phyloP scores from a whole-genome alignment of 2,329 filamentous ascomycete genomes.

The Pseudogymnoascus verrucosus region DNA sequence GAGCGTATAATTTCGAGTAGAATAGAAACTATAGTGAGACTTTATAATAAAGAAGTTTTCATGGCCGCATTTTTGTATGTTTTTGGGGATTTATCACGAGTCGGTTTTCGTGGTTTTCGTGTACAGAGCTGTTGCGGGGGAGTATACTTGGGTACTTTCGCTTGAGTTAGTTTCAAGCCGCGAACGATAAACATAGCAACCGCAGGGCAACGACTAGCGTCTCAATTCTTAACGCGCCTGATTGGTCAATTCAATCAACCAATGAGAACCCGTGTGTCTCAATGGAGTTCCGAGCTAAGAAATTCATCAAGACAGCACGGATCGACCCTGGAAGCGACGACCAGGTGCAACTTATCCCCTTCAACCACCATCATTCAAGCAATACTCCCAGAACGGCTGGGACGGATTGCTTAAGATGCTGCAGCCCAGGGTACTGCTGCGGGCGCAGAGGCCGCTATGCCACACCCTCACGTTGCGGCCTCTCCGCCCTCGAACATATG shows the following conservation, averaged over 20 bases:
- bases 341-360: slow-evolving; percentile 1
- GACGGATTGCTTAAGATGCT: slow-evolving; percentile 42
- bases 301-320: slow-evolving; percentile 1
- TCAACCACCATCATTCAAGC: slow-evolving; percentile 14
- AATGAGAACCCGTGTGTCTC: slow-evolving; percentile 6
- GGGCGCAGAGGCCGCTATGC: slow-evolving; percentile 35
- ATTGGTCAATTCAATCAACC: not conserved
- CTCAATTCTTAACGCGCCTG: slow-evolving; percentile 1
- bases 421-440: slow-evolving; percentile 55
- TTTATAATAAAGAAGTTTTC: slow-evolving; percentile 3
- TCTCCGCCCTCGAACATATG: slow-evolving; percentile 43
- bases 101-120: slow-evolving; percentile 5
- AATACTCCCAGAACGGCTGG: not conserved
- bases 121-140: not conserved
- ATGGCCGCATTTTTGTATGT: not conserved
- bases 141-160: slow-evolving; percentile 4
- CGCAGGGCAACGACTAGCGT: slow-evolving; percentile 1
- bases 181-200: slow-evolving; percentile 8
- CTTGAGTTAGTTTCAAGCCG: slow-evolving; percentile 8
- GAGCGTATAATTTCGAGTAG: not conserved
- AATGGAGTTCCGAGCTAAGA: not conserved
- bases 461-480: slow-evolving; percentile 38
- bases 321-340: slow-evolving; percentile 6
- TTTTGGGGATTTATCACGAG: slow-evolving; percentile 4
- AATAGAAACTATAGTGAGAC: not conserved